Evolutionary conservation across 495 filamentous ascomycete genomes (phyloP).

Genomic region (Penicillium egyptiacum): DNA sequence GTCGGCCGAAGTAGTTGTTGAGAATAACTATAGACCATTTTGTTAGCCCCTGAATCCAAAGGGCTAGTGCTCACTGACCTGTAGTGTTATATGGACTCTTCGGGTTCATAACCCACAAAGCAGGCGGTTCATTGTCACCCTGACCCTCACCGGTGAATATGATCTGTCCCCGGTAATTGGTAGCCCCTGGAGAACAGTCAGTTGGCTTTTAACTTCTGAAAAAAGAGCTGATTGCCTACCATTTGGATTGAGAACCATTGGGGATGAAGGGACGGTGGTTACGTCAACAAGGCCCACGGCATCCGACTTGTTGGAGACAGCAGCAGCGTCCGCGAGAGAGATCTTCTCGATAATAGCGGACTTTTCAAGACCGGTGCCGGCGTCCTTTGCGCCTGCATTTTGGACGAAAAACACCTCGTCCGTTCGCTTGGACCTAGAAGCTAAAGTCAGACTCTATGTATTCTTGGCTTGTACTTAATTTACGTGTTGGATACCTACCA

Average conservation of each 20-base stretch:
- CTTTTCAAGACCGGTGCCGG: conserved; percentile 52
- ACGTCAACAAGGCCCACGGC: conserved; percentile 44
- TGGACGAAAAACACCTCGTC: conserved; percentile 56
- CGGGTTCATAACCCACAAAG: conserved; percentile 48
- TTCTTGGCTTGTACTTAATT: background rate
- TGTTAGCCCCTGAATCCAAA: background rate
- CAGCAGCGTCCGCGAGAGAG: conserved; percentile 38
- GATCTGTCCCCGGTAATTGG: conserved; percentile 47
- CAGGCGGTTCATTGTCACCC: conserved; percentile 41
- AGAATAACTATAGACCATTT: conserved; percentile 20
- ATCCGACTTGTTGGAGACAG: conserved; percentile 40
- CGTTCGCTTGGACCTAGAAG: conserved; percentile 36
- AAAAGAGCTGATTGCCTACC: conserved; percentile 31
- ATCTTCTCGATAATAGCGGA: conserved; percentile 53
- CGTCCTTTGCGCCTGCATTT: conserved; percentile 45
- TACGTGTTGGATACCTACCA: conserved; percentile 36
- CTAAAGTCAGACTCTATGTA: background rate
- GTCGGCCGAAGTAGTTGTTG: conserved; percentile 39
- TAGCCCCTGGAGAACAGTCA: conserved; percentile 35
- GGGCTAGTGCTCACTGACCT: conserved; percentile 24
- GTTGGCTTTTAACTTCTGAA: background rate
- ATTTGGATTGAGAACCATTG: conserved; percentile 50
- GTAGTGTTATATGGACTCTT: conserved; percentile 50
- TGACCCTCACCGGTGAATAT: conserved; percentile 50
- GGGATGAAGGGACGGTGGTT: conserved; percentile 32